These are phyloP conservation scores for Fusarium bulbicola DNA, from an alignment of 2,329 filamentous ascomycete species.

Conservation along the genomic window DNA sequence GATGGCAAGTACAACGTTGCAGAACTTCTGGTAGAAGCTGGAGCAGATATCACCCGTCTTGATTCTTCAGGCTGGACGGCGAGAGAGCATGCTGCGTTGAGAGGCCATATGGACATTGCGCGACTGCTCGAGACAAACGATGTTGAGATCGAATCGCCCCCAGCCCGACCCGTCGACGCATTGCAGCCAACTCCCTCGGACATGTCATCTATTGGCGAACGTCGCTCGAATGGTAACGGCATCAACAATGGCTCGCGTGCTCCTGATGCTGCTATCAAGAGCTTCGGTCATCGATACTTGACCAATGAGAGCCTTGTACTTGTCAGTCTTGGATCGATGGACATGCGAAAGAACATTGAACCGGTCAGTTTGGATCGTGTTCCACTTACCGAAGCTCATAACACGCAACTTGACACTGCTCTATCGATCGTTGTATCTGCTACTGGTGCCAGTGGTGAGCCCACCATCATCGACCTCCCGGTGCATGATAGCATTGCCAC, in stretches of 20 bases:
- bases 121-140: slow-evolving; percentile 68
- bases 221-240: slow-evolving; percentile 63
- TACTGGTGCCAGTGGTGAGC: slow-evolving; percentile 83
- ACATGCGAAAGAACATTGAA: slow-evolving; percentile 82
- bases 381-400: slow-evolving; percentile 86
- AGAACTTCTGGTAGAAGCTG: slow-evolving; percentile 79
- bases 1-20: slow-evolving; percentile 83
- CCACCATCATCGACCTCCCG: slow-evolving; percentile 89
- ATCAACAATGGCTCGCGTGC: slow-evolving; percentile 58
- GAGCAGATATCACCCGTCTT: slow-evolving; percentile 75
- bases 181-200: slow-evolving; percentile 48
- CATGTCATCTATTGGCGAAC: slow-evolving; percentile 68
- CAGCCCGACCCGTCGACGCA: slow-evolving; percentile 31
- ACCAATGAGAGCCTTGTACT: slow-evolving; percentile 88
- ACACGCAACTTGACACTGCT: slow-evolving; percentile 92
- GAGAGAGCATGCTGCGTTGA: slow-evolving; percentile 88
- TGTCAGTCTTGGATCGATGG: slow-evolving; percentile 94
- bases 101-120: slow-evolving; percentile 87
- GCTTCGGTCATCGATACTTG: slow-evolving; percentile 95
- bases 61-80: slow-evolving; percentile 96
- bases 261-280: slow-evolving; percentile 86
- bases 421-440: slow-evolving; percentile 92
- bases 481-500: slow-evolving; percentile 94
- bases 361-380: slow-evolving; percentile 90
- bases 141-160: slow-evolving; percentile 42